phyloP scores from a whole-genome alignment of 2,329 filamentous ascomycete genomes.

The Cephalotrichum gorgonifer region DNA sequence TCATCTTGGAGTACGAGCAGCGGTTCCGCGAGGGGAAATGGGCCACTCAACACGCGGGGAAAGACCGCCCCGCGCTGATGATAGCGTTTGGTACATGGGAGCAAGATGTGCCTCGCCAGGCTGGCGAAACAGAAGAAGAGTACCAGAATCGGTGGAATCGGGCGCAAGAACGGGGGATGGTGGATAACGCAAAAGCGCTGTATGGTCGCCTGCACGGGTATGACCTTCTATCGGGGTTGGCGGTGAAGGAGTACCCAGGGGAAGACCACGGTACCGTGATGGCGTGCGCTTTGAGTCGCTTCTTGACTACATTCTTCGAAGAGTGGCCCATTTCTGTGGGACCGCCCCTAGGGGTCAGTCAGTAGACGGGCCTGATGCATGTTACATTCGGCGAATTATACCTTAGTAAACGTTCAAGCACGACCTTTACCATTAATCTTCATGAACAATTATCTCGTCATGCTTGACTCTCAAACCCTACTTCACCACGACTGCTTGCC shows the following conservation, averaged over 20 bases:
- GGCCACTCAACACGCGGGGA: neutral
- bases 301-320: slow-evolving; percentile 2
- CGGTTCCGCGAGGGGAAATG: slow-evolving; percentile 8
- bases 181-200: neutral
- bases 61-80: slow-evolving; percentile 11
- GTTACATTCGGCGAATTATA: too few species aligned
- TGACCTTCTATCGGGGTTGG: neutral
- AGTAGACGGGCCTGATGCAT: too few species aligned
- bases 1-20: slow-evolving; percentile 17
- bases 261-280: slow-evolving; percentile 6
- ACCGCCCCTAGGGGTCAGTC: too few species aligned
- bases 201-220: neutral
- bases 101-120: slow-evolving; percentile 13
- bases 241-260: neutral
- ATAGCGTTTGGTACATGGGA: slow-evolving; percentile 18
- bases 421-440: too few species aligned
- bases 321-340: slow-evolving; percentile 6
- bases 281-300: slow-evolving; percentile 2
- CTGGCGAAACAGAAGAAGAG: slow-evolving; percentile 13
- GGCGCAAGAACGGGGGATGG: neutral
- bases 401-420: too few species aligned
- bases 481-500: too few species aligned
- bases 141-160: neutral
- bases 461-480: too few species aligned
- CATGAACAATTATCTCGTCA: too few species aligned